Evolutionary conservation across 768 basidiomycete species (phyloP), one percentile per base, ranked within the genome.

Genomic region (Boletellus emodensis): DNA sequence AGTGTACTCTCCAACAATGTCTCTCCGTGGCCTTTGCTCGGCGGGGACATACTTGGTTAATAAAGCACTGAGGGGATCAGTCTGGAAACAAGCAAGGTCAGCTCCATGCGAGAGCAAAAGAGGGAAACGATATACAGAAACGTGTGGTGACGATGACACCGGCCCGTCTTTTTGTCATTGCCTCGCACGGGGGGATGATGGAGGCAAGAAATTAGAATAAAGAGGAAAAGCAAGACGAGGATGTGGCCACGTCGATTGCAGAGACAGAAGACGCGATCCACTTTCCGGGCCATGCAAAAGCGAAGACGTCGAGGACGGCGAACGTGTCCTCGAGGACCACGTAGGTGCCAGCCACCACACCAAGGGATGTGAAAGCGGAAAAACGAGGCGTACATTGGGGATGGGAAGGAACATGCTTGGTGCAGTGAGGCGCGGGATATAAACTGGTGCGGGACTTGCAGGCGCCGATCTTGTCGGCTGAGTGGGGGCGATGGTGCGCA

Each of bases 401-500:
- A 91, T 86, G n/a, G 90, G 90, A 41, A 91, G 71, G 65, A 92
- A 92, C 84, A 91, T 85, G 32, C 82, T 85, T 32, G 89, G 83
- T 26, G 80, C 67, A 33, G 84, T 75, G 34, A 91, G 79, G 34
- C 81, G 81, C 2, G 88, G 87, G 24, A 88, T 72, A 64, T 82
- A 84, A 18, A 87, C 61, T 41, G 64, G 63, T 12, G 61, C 48
- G 18, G 59, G 51, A 15, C 53, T 60, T 42, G 41, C 41, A 6
- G 46, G 1, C 4, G 37, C 28, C 6, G 58, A 44, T 40, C 47
- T 44, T 12, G 35, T 18, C 3, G 48, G 39, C 6, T 32, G 55
- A 10, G 81, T 79, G 2, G 80, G 84, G 0, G 73, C 65, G 74
- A 34, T 76, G 72, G 54, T 78, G 79, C 18, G 71, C 68, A 11